These are phyloP conservation scores for Oryza glumipatula DNA, from an alignment of 176 grass and related monocot species.

Conservation along the genomic window DNA sequence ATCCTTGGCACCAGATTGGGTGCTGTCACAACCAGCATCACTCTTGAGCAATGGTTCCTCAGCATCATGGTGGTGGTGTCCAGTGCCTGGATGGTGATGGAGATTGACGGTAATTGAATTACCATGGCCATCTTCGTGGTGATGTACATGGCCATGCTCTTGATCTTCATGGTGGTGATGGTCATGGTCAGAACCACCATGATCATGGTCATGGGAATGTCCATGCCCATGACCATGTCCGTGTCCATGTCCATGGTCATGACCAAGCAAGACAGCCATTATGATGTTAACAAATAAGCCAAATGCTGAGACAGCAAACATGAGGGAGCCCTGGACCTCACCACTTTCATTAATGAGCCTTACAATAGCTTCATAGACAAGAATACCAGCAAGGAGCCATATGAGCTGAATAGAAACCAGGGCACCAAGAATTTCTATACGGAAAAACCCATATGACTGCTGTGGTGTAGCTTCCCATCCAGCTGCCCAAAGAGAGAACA, in stretches of 20 bases:
- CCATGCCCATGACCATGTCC: slow-evolving; percentile 60
- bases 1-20: slow-evolving; percentile 37
- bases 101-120: slow-evolving; percentile 54
- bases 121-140: slow-evolving; percentile 37
- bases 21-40: slow-evolving; percentile 33
- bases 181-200: slow-evolving; percentile 35
- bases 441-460: slow-evolving; percentile 94
- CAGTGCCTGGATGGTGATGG: slow-evolving; percentile 50
- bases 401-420: slow-evolving; percentile 97
- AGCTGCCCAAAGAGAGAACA: slow-evolving; percentile 93
- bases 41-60: slow-evolving; percentile 67
- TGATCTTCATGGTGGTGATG: slow-evolving; percentile 50
- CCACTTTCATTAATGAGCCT: slow-evolving; percentile 77
- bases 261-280: slow-evolving; percentile 94
- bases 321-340: slow-evolving; percentile 82
- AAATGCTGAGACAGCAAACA: slow-evolving; percentile 96
- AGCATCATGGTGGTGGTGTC: slow-evolving; percentile 49
- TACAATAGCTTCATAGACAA: slow-evolving; percentile 91
- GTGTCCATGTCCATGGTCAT: slow-evolving; percentile 89
- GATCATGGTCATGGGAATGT: slow-evolving; percentile 53
- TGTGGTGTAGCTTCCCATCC: slow-evolving; percentile 97
- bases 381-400: slow-evolving; percentile 92
- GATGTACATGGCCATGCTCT: slow-evolving; percentile 50
- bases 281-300: slow-evolving; percentile 93
- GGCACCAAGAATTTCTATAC: slow-evolving; percentile 88